Percentiles rank a stretch among this genome's conserved stretches.
Evolutionary conservation across 2,329 filamentous ascomycete species (phyloP).

Genomic region (Nemania abortiva): DNA sequence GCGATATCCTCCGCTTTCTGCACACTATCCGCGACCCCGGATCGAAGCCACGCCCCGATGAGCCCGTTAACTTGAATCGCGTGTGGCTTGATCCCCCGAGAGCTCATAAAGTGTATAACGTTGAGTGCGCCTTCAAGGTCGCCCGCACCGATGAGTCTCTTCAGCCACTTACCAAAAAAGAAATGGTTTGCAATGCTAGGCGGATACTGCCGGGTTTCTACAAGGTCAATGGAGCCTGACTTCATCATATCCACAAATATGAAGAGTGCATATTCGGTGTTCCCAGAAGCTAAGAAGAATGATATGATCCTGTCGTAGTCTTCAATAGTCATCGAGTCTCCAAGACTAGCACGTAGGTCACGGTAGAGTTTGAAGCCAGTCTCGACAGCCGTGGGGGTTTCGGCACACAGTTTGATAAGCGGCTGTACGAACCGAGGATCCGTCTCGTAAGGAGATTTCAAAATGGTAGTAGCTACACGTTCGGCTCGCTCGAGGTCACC

Average conservation of each 20-base stretch:
- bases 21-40: conserved; percentile 65
- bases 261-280: conserved; percentile 75
- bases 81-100: conserved; percentile 74
- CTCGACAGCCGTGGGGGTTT: conserved; percentile 60
- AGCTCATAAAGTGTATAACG: conserved; percentile 81
- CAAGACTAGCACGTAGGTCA: conserved; percentile 71
- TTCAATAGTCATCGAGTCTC: conserved; percentile 71
- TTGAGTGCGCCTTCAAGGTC: conserved; percentile 77
- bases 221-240: conserved; percentile 64
- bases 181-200: conserved; percentile 75
- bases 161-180: conserved; percentile 90
- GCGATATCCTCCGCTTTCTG: conserved; percentile 75
- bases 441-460: conserved; percentile 58
- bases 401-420: conserved; percentile 76
- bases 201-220: conserved; percentile 58
- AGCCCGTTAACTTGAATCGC: conserved; percentile 85
- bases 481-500: conserved; percentile 71
- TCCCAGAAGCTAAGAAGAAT: conserved; percentile 74
- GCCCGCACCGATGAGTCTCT: conserved; percentile 80
- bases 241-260: conserved; percentile 94
- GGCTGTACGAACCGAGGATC: conserved; percentile 72
- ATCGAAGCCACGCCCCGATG: conserved; percentile 81
- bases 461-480: conserved; percentile 65
- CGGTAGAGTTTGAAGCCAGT: conserved; percentile 77
- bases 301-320: conserved; percentile 83